A percentile compares a stretch with the other conserved stretches of the same genome.
phyloP scores from a whole-genome alignment of 2,329 filamentous ascomycete species.

The Colletotrichum endophyticum region DNA sequence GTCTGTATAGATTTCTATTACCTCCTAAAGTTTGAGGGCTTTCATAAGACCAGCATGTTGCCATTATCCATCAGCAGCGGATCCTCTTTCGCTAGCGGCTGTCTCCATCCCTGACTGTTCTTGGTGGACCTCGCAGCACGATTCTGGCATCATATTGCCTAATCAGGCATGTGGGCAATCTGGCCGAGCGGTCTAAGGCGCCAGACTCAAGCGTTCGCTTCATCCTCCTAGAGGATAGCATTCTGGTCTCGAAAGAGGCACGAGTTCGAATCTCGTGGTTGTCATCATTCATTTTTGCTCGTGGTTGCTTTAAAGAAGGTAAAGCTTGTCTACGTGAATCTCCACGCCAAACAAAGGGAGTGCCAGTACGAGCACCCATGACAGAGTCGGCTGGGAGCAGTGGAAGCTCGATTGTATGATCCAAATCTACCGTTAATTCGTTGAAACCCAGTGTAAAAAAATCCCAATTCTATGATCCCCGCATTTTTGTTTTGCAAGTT shows the following conservation, averaged over 20 bases:
- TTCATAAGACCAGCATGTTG: too few relatives aligned
- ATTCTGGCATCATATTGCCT: neutral
- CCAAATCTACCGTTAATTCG: neutral
- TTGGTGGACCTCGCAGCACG: neutral
- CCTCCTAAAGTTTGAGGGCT: neutral
- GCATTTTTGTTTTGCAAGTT: neutral
- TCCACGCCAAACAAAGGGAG: neutral
- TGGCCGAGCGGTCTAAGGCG: slow-evolving; percentile 11
- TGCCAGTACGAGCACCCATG: neutral
- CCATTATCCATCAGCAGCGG: neutral
- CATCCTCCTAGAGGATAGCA: neutral
- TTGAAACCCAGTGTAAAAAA: neutral
- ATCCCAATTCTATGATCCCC: neutral
- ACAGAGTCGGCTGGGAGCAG: neutral
- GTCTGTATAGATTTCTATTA: neutral
- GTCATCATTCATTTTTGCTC: neutral
- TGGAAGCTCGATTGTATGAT: neutral
- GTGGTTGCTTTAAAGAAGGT: neutral
- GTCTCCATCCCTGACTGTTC: neutral
- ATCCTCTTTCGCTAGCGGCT: neutral
- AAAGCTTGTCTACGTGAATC: neutral
- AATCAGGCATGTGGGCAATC: slow-evolving; percentile 2
- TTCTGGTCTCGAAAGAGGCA: slow-evolving; percentile 9
- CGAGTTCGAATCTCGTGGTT: slow-evolving; percentile 10
- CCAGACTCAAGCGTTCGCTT: neutral